phyloP scores from a whole-genome alignment of 495 filamentous ascomycete species.

The Ramalina intermedia region DNA sequence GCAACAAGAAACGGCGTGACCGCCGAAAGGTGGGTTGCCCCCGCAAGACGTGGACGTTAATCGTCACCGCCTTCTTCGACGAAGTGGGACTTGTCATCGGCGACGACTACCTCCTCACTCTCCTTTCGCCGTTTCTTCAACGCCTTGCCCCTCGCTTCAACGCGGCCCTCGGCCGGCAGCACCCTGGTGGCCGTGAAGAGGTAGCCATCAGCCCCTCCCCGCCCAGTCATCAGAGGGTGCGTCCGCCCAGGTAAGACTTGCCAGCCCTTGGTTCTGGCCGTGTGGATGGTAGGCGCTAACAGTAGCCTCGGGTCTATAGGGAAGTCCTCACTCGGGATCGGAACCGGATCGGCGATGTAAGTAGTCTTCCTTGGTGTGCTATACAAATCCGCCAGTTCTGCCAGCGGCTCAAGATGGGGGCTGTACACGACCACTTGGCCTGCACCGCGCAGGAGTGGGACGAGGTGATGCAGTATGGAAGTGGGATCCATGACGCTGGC shows the following conservation, averaged over 20 bases:
- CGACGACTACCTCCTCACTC: background rate
- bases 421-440: conserved; percentile 76
- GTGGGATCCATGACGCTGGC: conserved; percentile 65
- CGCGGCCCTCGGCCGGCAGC: conserved; percentile 57
- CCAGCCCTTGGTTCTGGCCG: conserved; percentile 57
- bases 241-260: conserved; percentile 87
- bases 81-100: background rate
- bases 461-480: conserved; percentile 53
- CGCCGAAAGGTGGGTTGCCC: no score
- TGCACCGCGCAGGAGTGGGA: conserved; percentile 71
- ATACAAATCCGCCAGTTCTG: conserved; percentile 63
- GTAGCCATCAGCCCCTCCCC: conserved; percentile 81
- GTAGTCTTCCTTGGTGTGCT: conserved; percentile 60
- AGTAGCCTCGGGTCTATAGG: conserved; percentile 70
- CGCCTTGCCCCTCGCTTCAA: conserved; percentile 69
- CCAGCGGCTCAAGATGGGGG: conserved; percentile 61
- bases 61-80: no score
- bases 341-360: conserved; percentile 37
- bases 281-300: conserved; percentile 67
- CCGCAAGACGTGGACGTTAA: no score
- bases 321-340: conserved; percentile 56
- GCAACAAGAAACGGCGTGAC: no score
- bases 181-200: conserved; percentile 74
- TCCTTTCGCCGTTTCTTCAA: conserved; percentile 33
- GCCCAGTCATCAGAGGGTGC: conserved; percentile 81